A percentile compares a stretch with the other conserved stretches of the same genome.
Evolutionary conservation across 495 filamentous ascomycete species (phyloP).

Genomic region (Neurospora sp.): DNA sequence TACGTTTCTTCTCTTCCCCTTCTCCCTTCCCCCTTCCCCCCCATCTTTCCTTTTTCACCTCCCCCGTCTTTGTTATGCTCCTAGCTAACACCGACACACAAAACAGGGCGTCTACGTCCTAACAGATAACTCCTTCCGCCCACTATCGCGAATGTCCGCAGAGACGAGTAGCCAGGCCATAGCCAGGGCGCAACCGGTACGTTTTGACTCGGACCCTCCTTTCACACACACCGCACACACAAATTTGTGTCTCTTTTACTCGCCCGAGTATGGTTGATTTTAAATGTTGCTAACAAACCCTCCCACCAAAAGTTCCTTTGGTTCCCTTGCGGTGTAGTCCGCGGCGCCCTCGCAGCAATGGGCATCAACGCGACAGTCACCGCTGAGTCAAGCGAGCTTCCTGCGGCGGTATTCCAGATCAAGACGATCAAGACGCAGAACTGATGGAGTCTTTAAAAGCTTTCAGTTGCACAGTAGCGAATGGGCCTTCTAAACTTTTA

Average conservation of each 20-base stretch:
- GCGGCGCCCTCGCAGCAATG: slow-evolving; percentile 79
- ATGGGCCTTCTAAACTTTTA: not conserved
- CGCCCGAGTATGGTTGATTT: not conserved
- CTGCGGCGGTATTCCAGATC: slow-evolving; percentile 90
- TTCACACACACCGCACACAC: not conserved
- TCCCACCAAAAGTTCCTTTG: slow-evolving; percentile 59
- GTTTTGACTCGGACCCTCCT: slow-evolving; percentile 15
- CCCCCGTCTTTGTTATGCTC: not conserved
- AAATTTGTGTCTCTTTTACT: not conserved
- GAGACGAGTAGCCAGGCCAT: slow-evolving; percentile 62
- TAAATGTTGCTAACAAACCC: not conserved
- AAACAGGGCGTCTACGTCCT: slow-evolving; percentile 84
- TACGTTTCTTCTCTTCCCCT: slow-evolving; percentile 24
- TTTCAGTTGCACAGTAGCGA: not conserved
- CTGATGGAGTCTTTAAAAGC: not conserved
- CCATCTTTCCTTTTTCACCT: not conserved
- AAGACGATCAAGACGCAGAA: slow-evolving; percentile 53
- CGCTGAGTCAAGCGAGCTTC: slow-evolving; percentile 76
- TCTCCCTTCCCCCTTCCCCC: not conserved
- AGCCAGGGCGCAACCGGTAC: slow-evolving; percentile 68
- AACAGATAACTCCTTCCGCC: slow-evolving; percentile 86
- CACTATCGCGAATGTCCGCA: slow-evolving; percentile 78
- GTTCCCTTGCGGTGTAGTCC: slow-evolving; percentile 87
- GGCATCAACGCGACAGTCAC: slow-evolving; percentile 87
- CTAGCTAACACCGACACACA: not conserved